Evolutionary conservation across 306 rosid genomes (phyloP).

Genomic region (Ochetophila trinervis): DNA sequence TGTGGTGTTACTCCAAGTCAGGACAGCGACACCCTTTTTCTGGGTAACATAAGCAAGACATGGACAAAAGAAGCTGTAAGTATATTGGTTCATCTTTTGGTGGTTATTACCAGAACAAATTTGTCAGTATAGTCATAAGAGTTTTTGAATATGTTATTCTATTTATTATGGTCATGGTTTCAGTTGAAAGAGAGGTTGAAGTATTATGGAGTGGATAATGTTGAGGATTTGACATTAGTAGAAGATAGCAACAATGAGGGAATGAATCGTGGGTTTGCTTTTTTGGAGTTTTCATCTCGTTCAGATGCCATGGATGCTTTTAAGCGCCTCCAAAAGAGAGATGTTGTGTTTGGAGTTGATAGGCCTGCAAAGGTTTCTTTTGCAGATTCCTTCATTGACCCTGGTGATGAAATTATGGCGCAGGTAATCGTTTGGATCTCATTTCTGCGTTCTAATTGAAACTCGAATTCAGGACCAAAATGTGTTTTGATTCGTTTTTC

Average conservation of each 20-base stretch:
- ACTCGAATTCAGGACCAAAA: constrained; percentile 5
- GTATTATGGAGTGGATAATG: constrained; percentile 87
- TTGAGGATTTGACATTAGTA: constrained; percentile 88
- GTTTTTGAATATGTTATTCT: constrained; percentile 34
- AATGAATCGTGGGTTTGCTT: constrained; percentile 92
- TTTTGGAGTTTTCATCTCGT: constrained; percentile 88
- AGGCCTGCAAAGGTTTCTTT: constrained; percentile 97
- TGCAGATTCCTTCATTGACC: constrained; percentile 96
- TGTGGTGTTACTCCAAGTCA: constrained; percentile 97
- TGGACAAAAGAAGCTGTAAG: constrained; percentile 97
- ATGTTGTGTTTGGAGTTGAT: constrained; percentile 92
- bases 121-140: constrained; percentile 16
- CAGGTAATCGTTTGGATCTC: constrained; percentile 61
- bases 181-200: constrained; percentile 93
- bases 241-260: constrained; percentile 89
- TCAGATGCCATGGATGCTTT: constrained; percentile 99
- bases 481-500: not conserved
- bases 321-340: constrained; percentile 90
- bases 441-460: constrained; percentile 14
- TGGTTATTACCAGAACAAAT: not conserved
- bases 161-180: constrained; percentile 33
- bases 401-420: constrained; percentile 96
- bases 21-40: constrained; percentile 92
- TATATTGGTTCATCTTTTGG: constrained; percentile 29
- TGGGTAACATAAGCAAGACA: constrained; percentile 96